Evolutionary conservation across 164 flowering plant species (phyloP).

Genomic region (Cinnamomum micranthum): DNA sequence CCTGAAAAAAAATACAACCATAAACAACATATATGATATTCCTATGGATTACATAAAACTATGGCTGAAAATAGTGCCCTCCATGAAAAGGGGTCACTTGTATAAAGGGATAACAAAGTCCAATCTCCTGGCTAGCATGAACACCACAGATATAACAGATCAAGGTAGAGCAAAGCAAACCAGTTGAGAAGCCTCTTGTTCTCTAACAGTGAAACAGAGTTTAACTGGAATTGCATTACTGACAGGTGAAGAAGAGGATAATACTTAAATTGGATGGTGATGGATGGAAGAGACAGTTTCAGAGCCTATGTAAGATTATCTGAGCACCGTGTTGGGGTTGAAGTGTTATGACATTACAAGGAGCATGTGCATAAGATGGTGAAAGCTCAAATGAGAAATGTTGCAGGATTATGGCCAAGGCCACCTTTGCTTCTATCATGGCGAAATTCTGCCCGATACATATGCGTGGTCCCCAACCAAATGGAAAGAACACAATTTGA

Average conservation of each 20-base stretch:
- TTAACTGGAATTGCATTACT: no score
- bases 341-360: background rate
- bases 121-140: no score
- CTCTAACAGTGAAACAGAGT: no score
- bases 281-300: background rate
- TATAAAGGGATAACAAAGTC: no score
- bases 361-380: slow-evolving; percentile 13
- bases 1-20: no score
- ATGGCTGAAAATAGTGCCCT: no score
- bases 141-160: no score
- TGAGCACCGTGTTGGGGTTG: slow-evolving; percentile 20
- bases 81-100: no score
- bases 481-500: slow-evolving; percentile 11
- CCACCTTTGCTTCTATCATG: slow-evolving; percentile 17
- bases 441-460: slow-evolving; percentile 20
- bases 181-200: no score
- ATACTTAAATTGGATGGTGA: background rate
- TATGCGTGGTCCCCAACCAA: slow-evolving; percentile 22
- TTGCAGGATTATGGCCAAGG: slow-evolving; percentile 17
- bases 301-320: slow-evolving; percentile 7
- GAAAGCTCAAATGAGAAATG: slow-evolving; percentile 12
- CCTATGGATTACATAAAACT: no score
- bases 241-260: background rate
- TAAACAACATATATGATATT: no score
- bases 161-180: no score